Conservation (phyloP, 148 eudicot species). For the Rhododendron simsii region DNA sequence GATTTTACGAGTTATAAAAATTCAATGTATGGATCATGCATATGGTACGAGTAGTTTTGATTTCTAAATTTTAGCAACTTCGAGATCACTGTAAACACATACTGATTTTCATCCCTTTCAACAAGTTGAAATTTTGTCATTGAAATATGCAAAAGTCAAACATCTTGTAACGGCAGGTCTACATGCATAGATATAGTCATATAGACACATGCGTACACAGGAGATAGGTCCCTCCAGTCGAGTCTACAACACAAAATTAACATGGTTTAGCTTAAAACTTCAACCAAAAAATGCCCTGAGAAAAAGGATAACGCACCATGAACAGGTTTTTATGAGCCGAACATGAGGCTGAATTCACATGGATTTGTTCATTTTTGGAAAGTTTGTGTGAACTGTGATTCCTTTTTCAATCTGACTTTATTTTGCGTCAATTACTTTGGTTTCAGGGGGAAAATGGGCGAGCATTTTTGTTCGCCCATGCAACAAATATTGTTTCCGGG, state of each 20-base stretch:
- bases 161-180: neutral
- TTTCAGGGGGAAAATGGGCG: conserved; percentile 51
- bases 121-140: neutral
- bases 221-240: too few species aligned
- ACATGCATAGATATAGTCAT: too few species aligned
- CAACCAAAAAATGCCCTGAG: neutral
- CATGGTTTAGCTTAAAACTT: neutral
- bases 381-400: neutral
- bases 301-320: neutral
- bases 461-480: conserved; percentile 65
- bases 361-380: neutral
- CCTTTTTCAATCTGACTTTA: neutral
- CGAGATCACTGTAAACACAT: neutral
- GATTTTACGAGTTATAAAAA: neutral
- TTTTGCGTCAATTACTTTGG: neutral
- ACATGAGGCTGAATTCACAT: neutral
- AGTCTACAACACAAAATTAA: neutral
- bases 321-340: neutral
- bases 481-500: conserved; percentile 51
- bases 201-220: neutral
- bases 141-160: neutral
- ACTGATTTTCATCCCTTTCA: neutral
- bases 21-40: neutral
- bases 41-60: neutral
- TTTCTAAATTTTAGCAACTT: neutral